Base-by-base conservation (phyloP, 2,329 filamentous ascomycete species). In the Colletotrichum neosansevieriae region DNA sequence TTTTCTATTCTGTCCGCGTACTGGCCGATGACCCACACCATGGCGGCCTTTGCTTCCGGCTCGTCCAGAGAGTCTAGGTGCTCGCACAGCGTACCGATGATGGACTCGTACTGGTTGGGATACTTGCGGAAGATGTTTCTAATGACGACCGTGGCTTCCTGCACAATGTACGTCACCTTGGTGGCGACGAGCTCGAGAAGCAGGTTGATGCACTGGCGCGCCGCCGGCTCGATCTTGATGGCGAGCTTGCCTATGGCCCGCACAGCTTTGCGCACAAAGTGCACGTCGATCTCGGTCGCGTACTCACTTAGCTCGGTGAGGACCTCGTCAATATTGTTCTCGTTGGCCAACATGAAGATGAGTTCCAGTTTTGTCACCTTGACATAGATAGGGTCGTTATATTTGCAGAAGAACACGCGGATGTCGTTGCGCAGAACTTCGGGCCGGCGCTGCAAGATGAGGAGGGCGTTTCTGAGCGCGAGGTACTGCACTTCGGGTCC, bases 51-150 rank as follows among this genome's bases (percentile, higher is more conserved):
- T 51, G 96, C 96, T 80, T 99, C 96, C 2, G 96, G 95, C 78
- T 99, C 96, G 78, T 99, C 96, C 56, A 99, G 84, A 4, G 94
- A 97, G 80, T 99, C 96, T 24, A 99, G 88, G 75, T 99, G 95
- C 78, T 98, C 94, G 81, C 97, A 98, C 0, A 99, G 86, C 1
- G 94, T 97, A 58, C 93, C 91, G 76, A 99, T 99, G 79, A 99
- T 98, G 70, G 92, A 95, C 80, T 99, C 96, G 80, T 99, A 99
- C 78, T 98, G 94, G 78, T 99, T 98, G 9, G 96, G 96, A 76
- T 99, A 99, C 82, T 98, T 98, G 73, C 96, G 91, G 87, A 99
- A 99, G 75, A 99, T 99, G 79, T 99, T 99, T 73, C 94, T 92
- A 76, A 99, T 99, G 29, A 99, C 96, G 5, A 99, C 96, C 0